phyloP scores from a whole-genome alignment of 257 asterid species.

The Asclepias syriaca region DNA sequence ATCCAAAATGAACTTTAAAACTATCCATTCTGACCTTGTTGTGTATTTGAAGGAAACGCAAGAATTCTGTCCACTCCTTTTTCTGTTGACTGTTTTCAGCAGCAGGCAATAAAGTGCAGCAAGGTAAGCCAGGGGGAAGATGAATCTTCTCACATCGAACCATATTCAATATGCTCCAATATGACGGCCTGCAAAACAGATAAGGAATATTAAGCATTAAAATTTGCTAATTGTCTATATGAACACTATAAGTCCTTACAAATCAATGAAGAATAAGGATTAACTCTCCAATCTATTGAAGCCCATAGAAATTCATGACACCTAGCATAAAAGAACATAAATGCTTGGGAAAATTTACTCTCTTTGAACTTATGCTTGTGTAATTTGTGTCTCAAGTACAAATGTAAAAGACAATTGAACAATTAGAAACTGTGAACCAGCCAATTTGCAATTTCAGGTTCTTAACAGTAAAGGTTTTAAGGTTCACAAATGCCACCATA shows the following conservation, averaged over 20 bases:
- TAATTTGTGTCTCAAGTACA: not conserved
- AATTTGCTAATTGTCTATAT: conserved; percentile 9
- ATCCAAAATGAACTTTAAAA: not conserved
- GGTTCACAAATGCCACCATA: not conserved
- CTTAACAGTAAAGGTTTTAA: not conserved
- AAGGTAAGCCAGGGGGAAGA: conserved; percentile 31
- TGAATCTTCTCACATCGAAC: conserved; percentile 23
- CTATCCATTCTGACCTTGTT: conserved; percentile 37
- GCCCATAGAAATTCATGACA: not conserved
- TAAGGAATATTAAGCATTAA: conserved; percentile 13
- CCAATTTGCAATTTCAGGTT: not conserved
- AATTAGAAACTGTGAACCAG: not conserved
- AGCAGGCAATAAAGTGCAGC: conserved; percentile 39
- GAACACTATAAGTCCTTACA: not conserved
- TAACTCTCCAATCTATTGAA: not conserved
- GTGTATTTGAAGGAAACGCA: conserved; percentile 33
- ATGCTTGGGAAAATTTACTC: not conserved
- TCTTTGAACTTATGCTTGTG: not conserved
- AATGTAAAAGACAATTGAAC: too few species aligned
- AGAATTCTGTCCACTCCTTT: conserved; percentile 54
- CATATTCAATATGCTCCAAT: conserved; percentile 37
- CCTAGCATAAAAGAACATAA: not conserved
- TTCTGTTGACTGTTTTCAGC: conserved; percentile 45
- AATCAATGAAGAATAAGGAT: not conserved
- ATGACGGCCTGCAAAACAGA: conserved; percentile 37